Evolutionary conservation across 345 rosid species (phyloP).

Genomic region (Moringa oleifera): DNA sequence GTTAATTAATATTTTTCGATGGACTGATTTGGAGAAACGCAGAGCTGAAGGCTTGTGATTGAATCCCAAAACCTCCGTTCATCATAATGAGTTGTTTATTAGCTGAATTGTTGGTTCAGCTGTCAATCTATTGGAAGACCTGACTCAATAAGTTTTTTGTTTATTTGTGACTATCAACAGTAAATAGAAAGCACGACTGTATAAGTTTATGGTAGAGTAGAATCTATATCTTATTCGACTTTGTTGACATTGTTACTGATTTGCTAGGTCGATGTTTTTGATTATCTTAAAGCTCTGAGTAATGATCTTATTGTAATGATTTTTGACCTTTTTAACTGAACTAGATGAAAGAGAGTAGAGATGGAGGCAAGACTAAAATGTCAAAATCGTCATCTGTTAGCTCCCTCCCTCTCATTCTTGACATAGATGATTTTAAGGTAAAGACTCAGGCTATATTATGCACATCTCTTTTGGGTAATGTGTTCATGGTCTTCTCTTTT

Average conservation of each 20-base stretch:
- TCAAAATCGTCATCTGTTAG: slow-evolving; percentile 53
- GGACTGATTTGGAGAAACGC: slow-evolving; percentile 4
- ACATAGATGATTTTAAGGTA: slow-evolving; percentile 94
- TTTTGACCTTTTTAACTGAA: slow-evolving; percentile 11
- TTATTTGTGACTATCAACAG: no score
- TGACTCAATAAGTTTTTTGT: no score
- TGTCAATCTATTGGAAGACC: neutral
- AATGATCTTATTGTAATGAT: neutral
- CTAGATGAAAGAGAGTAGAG: slow-evolving; percentile 66
- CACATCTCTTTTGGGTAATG: neutral
- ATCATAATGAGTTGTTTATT: slow-evolving; percentile 5
- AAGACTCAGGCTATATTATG: slow-evolving; percentile 6
- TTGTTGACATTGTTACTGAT: no score
- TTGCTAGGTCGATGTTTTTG: no score
- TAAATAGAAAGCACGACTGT: no score
- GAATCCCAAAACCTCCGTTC: neutral
- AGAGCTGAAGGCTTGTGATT: slow-evolving; percentile 3
- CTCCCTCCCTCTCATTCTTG: slow-evolving; percentile 73
- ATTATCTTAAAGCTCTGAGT: neutral
- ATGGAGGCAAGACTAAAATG: slow-evolving; percentile 38
- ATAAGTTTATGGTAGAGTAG: no score
- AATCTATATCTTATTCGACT: no score
- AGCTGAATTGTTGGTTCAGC: neutral
- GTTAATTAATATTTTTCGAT: neutral
- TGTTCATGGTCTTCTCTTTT: slow-evolving; percentile 1